phyloP scores from a whole-genome alignment of 2,329 filamentous ascomycete genomes.

The Phialemoniopsis sp. region DNA sequence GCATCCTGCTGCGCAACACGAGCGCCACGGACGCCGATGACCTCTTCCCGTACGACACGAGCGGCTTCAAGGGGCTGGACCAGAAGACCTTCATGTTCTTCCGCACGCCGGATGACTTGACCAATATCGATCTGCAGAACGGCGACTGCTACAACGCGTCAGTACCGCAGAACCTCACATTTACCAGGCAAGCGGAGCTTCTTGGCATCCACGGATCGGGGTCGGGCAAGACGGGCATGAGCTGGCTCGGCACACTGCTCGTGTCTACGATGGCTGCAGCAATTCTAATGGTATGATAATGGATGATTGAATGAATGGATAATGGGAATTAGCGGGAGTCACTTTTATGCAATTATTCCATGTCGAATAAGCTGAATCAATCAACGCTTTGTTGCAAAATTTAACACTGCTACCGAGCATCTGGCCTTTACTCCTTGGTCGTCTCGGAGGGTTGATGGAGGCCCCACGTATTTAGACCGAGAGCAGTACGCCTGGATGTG shows the following conservation, averaged over 20 bases:
- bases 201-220: constrained; percentile 23
- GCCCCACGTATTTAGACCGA: constrained; percentile 11
- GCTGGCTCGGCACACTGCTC: no score
- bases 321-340: no score
- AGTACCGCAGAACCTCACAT: constrained; percentile 68
- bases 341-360: no score
- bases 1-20: constrained; percentile 74
- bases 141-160: constrained; percentile 64
- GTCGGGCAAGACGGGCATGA: constrained; percentile 21
- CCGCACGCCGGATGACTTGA: constrained; percentile 64
- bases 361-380: no score
- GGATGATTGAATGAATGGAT: no score
- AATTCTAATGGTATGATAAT: no score
- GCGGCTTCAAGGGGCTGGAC: constrained; percentile 63
- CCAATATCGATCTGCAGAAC: constrained; percentile 58
- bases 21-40: constrained; percentile 62
- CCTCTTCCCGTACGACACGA: constrained; percentile 72
- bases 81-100: constrained; percentile 78
- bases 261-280: no score
- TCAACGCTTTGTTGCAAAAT: no score
- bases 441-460: no score
- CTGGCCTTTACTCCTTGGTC: no score
- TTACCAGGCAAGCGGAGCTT: constrained; percentile 57
- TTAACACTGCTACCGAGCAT: no score
- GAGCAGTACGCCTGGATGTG: constrained; percentile 33